phyloP scores from a whole-genome alignment of 2,329 filamentous ascomycete species.

The Clonostachys byssicola region DNA sequence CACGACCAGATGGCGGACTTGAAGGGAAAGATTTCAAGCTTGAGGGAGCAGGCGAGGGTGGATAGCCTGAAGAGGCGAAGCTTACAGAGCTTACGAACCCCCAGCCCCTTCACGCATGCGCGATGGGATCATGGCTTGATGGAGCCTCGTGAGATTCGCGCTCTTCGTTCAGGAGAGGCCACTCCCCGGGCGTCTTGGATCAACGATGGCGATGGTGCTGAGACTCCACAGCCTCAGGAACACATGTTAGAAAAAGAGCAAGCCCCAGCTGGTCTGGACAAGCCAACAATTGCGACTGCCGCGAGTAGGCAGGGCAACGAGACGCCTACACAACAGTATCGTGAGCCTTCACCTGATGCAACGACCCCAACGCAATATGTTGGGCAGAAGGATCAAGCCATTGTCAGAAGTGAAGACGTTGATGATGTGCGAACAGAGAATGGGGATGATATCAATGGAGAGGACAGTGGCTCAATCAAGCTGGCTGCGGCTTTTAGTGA shows the following conservation, averaged over 20 bases:
- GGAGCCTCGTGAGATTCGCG: conserved; percentile 13
- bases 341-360: neutral
- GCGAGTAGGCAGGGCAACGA: neutral
- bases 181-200: conserved; percentile 4
- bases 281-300: neutral
- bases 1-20: conserved; percentile 83
- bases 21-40: conserved; percentile 76
- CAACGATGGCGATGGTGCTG: neutral
- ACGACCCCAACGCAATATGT: neutral
- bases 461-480: neutral
- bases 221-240: neutral
- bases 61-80: conserved; percentile 77
- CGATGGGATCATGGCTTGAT: conserved; percentile 21
- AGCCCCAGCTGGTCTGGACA: neutral
- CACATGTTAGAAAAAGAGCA: neutral
- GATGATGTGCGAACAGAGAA: conserved; percentile 31
- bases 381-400: neutral
- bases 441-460: conserved; percentile 6
- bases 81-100: conserved; percentile 68
- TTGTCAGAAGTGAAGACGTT: neutral
- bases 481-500: neutral
- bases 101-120: conserved; percentile 76
- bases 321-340: too few species aligned
- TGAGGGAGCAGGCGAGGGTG: conserved; percentile 74
- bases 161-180: conserved; percentile 9